These are phyloP conservation scores for Globisporangium spiculum DNA, from an alignment of 352 stramenopile genomes.

Conservation along the genomic window DNA sequence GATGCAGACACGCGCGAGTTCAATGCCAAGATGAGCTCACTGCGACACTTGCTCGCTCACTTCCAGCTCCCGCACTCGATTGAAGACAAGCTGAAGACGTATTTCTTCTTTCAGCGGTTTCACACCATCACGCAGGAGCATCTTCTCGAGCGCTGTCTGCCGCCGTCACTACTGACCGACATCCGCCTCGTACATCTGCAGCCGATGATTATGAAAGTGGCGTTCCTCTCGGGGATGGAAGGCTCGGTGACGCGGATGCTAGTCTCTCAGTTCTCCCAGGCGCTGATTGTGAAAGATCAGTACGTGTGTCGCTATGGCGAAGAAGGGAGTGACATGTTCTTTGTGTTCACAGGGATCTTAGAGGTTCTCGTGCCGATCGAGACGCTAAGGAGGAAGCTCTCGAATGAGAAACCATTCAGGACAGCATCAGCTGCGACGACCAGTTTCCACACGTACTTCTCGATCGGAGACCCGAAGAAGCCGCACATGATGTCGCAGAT, in stretches of 20 bases:
- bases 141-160: constrained; percentile 42
- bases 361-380: constrained; percentile 38
- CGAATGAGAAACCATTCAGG: background rate
- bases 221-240: constrained; percentile 51
- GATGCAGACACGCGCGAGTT: constrained; percentile 54
- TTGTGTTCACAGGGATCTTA: constrained; percentile 55
- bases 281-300: constrained; percentile 43
- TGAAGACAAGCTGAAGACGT: constrained; percentile 59
- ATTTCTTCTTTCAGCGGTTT: constrained; percentile 62
- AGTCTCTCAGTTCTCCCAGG: constrained; percentile 47
- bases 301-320: constrained; percentile 44
- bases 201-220: constrained; percentile 58
- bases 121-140: constrained; percentile 64
- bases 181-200: constrained; percentile 54
- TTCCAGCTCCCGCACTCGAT: constrained; percentile 45
- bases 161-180: constrained; percentile 49
- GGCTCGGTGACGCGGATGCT: constrained; percentile 51
- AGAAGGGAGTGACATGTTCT: constrained; percentile 58
- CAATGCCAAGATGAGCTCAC: constrained; percentile 48
- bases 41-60: constrained; percentile 51
- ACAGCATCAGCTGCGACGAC: background rate
- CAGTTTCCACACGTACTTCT: constrained; percentile 8
- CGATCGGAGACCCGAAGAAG: constrained; percentile 22
- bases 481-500: constrained; percentile 25
- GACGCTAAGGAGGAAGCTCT: constrained; percentile 9